Conservation (phyloP, 371 early-diverging fungal genomes). For the Lichtheimia hyalospora region DNA sequence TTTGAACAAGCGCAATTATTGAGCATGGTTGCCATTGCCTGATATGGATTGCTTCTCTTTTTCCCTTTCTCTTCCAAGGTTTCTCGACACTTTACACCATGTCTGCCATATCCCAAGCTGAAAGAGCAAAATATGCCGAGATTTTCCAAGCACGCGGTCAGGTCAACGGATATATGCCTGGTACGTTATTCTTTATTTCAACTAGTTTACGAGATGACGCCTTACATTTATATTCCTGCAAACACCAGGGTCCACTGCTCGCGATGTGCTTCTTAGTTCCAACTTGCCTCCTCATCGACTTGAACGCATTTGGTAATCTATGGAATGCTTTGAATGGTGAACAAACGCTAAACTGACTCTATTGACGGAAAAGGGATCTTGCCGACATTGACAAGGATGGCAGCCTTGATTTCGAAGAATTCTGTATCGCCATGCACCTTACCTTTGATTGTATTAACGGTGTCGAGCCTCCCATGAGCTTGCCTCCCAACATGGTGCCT, state of each 20-base stretch:
- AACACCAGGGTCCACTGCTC: slow-evolving; percentile 57
- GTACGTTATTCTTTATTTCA: slow-evolving; percentile 29
- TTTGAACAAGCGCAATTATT: no score
- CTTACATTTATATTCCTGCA: no score
- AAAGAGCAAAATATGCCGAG: slow-evolving; percentile 63
- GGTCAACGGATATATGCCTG: slow-evolving; percentile 69
- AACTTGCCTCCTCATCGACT: slow-evolving; percentile 67
- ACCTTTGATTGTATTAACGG: slow-evolving; percentile 69
- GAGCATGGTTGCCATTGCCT: no score
- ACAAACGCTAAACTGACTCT: not conserved
- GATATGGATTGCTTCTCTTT: no score
- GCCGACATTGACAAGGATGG: slow-evolving; percentile 91
- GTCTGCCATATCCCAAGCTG: slow-evolving; percentile 48
- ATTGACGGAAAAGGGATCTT: slow-evolving; percentile 70
- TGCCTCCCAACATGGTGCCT: slow-evolving; percentile 57
- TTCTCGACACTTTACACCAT: slow-evolving; percentile 11
- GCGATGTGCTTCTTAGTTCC: slow-evolving; percentile 71
- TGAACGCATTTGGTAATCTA: slow-evolving; percentile 70
- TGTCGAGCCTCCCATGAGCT: slow-evolving; percentile 57
- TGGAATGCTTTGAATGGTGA: not conserved
- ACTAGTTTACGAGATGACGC: no score
- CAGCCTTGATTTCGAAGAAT: slow-evolving; percentile 86
- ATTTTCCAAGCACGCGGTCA: slow-evolving; percentile 67
- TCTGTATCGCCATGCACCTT: slow-evolving; percentile 82
- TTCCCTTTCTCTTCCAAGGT: no score